Percentiles rank a stretch among this genome's conserved stretches.
Evolutionary conservation across 2,329 filamentous ascomycete species (phyloP).

Genomic region (Balansia obtecta): DNA sequence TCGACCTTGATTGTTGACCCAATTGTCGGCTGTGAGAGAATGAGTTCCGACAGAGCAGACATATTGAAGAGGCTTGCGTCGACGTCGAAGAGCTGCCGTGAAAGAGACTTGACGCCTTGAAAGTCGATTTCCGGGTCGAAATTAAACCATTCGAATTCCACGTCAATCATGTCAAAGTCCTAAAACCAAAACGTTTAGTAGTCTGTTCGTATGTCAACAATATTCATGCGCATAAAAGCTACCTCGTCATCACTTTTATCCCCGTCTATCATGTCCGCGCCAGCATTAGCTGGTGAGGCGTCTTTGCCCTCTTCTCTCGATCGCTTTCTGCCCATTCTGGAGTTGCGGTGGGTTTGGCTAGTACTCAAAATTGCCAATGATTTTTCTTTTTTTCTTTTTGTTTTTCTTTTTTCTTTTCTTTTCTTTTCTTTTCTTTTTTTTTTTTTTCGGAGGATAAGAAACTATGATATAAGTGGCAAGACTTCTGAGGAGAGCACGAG

Average conservation of each 20-base stretch:
- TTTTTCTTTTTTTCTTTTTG: too few relatives aligned
- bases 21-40: constrained; percentile 74
- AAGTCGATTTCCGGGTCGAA: constrained; percentile 84
- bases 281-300: constrained; percentile 26
- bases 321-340: constrained; percentile 37
- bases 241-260: constrained; percentile 44
- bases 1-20: constrained; percentile 97
- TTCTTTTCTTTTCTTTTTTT: too few relatives aligned
- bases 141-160: constrained; percentile 99
- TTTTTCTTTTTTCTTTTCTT: too few relatives aligned
- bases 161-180: constrained; percentile 86
- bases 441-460: too few relatives aligned
- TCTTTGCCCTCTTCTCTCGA: constrained; percentile 35
- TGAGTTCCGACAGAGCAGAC: constrained; percentile 72
- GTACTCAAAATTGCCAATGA: not conserved
- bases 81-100: constrained; percentile 85
- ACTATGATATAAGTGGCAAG: too few relatives aligned
- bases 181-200: constrained; percentile 21
- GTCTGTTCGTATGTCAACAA: not conserved
- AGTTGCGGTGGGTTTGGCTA: not conserved
- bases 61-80: constrained; percentile 80
- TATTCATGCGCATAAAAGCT: constrained; percentile 5
- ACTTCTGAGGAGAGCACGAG: too few relatives aligned
- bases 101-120: constrained; percentile 79
- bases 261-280: constrained; percentile 36